Evolutionary conservation across 345 rosid genomes (phyloP).

Genomic region (Populus ilicifolia): DNA sequence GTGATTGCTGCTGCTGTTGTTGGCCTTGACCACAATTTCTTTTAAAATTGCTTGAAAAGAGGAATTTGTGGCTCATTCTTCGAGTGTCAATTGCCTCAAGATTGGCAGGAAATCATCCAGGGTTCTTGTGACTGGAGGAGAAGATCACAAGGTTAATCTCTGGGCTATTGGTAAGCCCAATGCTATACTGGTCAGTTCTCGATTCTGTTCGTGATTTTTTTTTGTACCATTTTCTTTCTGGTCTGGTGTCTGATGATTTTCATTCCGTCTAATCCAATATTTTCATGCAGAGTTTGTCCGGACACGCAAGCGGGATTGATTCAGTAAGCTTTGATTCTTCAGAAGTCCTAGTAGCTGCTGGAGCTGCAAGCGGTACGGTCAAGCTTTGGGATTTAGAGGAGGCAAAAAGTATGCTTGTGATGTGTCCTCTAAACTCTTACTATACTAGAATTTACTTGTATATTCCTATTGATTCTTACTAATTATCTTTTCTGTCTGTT

Average conservation of each 20-base stretch:
- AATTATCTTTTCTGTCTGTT: conserved; percentile 4
- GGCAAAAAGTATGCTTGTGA: conserved; percentile 66
- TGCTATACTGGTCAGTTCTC: conserved; percentile 84
- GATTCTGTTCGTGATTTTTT: neutral
- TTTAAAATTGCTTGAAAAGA: conserved; percentile 39
- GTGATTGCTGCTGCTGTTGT: conserved; percentile 6
- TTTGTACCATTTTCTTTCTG: neutral
- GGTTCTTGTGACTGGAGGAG: conserved; percentile 95
- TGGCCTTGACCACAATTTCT: conserved; percentile 42
- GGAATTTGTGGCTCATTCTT: conserved; percentile 98
- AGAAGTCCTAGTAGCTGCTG: conserved; percentile 91
- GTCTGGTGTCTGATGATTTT: neutral
- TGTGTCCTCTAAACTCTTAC: neutral
- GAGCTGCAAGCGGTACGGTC: conserved; percentile 95
- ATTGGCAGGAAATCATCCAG: conserved; percentile 96
- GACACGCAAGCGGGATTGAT: conserved; percentile 93
- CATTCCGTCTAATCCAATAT: neutral
- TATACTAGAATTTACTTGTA: neutral
- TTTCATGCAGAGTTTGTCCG: conserved; percentile 78
- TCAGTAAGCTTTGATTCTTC: conserved; percentile 95
- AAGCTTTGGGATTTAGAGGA: conserved; percentile 99
- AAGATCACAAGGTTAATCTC: conserved; percentile 96
- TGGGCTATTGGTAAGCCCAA: conserved; percentile 99
- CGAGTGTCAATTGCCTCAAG: conserved; percentile 86
- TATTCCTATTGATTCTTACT: neutral